Evolutionary conservation across 2,329 filamentous ascomycete species (phyloP).

Genomic region (Talaromyces islandicus): DNA sequence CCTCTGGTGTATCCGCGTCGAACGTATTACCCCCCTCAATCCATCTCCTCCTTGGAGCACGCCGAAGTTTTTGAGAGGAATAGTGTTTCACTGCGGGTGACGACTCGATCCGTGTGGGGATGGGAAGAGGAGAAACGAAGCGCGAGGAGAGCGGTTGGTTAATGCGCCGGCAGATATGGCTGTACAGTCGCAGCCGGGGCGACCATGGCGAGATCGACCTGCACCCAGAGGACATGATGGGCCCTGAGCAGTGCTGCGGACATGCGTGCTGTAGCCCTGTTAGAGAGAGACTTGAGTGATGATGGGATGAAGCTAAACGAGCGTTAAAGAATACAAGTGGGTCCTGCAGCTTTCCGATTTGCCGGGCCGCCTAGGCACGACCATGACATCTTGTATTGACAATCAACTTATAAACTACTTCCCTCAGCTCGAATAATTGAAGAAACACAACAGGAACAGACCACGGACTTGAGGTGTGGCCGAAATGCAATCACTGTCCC

Average conservation of each 20-base stretch:
- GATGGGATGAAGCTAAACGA: background rate
- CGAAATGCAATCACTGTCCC: background rate
- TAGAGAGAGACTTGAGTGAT: background rate
- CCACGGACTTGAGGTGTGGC: background rate
- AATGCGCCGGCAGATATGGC: background rate
- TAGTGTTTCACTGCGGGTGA: background rate
- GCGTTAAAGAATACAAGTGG: background rate
- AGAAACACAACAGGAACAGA: background rate
- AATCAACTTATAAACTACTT: background rate
- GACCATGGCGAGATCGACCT: background rate
- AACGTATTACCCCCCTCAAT: too few relatives aligned
- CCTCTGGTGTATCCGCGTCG: background rate
- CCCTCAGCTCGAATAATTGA: background rate
- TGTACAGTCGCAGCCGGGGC: background rate
- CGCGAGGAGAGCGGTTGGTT: background rate
- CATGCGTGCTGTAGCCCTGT: background rate
- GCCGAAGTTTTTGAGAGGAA: background rate
- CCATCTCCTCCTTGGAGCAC: background rate
- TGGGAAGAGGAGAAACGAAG: background rate
- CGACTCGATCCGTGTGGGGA: background rate
- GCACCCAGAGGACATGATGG: background rate
- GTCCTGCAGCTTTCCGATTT: slow-evolving; percentile 4
- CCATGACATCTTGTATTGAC: background rate
- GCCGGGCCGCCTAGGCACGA: background rate
- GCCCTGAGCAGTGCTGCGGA: background rate